Base-by-base conservation (phyloP, 169 alveolate genomes). In the Eimeria necatrix region DNA sequence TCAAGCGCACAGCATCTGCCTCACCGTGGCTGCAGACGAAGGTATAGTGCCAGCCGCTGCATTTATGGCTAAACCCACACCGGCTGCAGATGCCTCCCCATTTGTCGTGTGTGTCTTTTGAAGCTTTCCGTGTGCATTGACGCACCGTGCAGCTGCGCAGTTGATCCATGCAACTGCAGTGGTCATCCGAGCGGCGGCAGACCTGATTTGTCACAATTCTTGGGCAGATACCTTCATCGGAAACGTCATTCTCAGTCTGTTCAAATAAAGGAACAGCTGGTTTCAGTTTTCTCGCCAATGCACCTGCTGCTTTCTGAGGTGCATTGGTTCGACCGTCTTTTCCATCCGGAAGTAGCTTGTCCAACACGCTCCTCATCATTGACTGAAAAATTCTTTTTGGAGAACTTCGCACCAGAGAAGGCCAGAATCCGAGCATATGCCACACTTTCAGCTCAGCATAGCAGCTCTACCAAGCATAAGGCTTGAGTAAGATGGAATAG, bases 351-450 rank as follows among this genome's bases (percentile, higher is more conserved):
- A 85, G n/a, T 24, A 85, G 41, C 60, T 49, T 49, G n/a, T n/a
- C 60, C 92, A 80, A 85, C 64, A 85, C 92, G 81, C 80, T 85
- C 46, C 48, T 60, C 59, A 85, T 76, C 92, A 85, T 85, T 60
- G 61, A 32, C 41, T 32, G 41, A 32, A 32, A 32, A 32, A 32
- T 32, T 32, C 41, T 32, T 32, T 32, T 32, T 32, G 41, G 41
- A 32, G 41, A 2, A 32, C 41, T 32, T 32, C 41, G 41, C 41
- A 32, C 41, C 41, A 32, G 41, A 32, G 41, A 32, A 32, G 41
- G 41, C 41, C 41, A 32, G 41, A 0, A 32, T 32, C 2, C 2
- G 41, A 32, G 41, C 41, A 32, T 32, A 2, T 32, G 41, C 41
- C 41, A 2, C 41, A 32, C 41, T 32, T 32, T 32, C 41, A 32